Percentiles rank a stretch among this genome's conserved stretches.
phyloP scores from a whole-genome alignment of 2,329 filamentous ascomycete genomes.

The Calonectria honghensis region DNA sequence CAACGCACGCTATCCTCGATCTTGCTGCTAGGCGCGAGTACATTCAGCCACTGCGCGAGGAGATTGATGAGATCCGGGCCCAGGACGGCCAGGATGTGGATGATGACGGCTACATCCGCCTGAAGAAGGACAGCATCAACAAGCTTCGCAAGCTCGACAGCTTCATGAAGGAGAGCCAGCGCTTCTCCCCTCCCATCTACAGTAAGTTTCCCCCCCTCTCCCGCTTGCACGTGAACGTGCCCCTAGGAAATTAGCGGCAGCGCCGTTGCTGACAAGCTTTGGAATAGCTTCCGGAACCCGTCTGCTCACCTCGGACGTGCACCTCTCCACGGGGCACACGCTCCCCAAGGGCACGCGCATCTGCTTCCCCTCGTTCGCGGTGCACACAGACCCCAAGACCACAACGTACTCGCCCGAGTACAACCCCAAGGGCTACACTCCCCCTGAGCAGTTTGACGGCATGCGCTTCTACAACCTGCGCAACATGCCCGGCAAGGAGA shows the following conservation, averaged over 20 bases:
- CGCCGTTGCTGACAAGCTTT: neutral
- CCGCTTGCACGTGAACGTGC: neutral
- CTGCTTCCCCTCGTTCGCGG: slow-evolving; percentile 46
- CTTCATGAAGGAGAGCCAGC: slow-evolving; percentile 51
- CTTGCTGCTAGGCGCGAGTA: slow-evolving; percentile 46
- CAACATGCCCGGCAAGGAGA: slow-evolving; percentile 41
- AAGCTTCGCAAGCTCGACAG: slow-evolving; percentile 49
- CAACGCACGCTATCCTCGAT: slow-evolving; percentile 47
- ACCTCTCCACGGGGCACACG: slow-evolving; percentile 44
- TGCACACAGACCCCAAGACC: slow-evolving; percentile 39
- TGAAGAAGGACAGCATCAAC: slow-evolving; percentile 37
- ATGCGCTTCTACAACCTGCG: slow-evolving; percentile 46
- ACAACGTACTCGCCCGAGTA: slow-evolving; percentile 37
- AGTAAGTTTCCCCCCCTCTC: slow-evolving; percentile 38
- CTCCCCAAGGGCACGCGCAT: slow-evolving; percentile 46
- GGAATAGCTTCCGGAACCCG: slow-evolving; percentile 31
- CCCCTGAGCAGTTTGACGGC: slow-evolving; percentile 39
- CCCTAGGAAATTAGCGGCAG: neutral
- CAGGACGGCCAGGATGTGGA: slow-evolving; percentile 34
- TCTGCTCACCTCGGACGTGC: slow-evolving; percentile 32
- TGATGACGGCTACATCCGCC: slow-evolving; percentile 25
- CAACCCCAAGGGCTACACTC: slow-evolving; percentile 35
- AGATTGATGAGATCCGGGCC: slow-evolving; percentile 31
- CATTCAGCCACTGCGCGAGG: slow-evolving; percentile 37
- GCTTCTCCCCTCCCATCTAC: slow-evolving; percentile 47